Base-by-base conservation (phyloP, 345 rosid genomes). In the Salix purpurea region DNA sequence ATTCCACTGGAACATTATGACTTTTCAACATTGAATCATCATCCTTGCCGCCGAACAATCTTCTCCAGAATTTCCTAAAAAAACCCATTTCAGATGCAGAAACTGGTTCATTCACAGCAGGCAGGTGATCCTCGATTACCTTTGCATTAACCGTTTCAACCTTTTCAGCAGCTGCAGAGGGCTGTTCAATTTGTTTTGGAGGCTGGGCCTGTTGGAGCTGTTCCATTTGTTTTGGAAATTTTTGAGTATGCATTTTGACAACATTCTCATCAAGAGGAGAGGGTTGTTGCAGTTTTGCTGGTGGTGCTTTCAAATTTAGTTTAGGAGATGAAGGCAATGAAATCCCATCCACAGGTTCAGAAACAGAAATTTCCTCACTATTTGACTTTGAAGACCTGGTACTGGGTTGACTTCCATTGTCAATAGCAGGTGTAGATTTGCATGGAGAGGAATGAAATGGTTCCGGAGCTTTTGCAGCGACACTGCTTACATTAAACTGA, bases 1-100 rank as follows among this genome's bases (percentile, higher is more conserved):
- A 18, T 36, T 67, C 73, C 71, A 70, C 66, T 64, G 77, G 70
- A 74, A 72, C 32, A 42, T 70, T 77, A 65, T 61, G 48, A 78
- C 71, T 32, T 76, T 81, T 77, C 54, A 52, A 75, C 36, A 75
- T 75, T 69, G 82, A 74, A 77, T 24, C 37, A 11, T 52, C 76
- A 70, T 78, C 72, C 21, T 52, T 67, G 32, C 81, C 67, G 10
- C 87, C 90, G 82, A 77, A 90, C 89, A 88, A 90, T 72, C 71
- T 74, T 74, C 42, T 81, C 89, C 89, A 77, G 26, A 87, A 48
- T 79, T 77, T 89, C 70, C 80, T 86, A 61, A 88, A 62, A 77
- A 89, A 48, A 6, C 66, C 83, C 64, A 78, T 79, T 68, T 83
- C 82, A 78, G 84, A 69, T 30, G 65, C 23, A 69, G 94, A 80